phyloP scores from a whole-genome alignment of 495 filamentous ascomycete species.

The Hyphodiscus hymeniophilus region DNA sequence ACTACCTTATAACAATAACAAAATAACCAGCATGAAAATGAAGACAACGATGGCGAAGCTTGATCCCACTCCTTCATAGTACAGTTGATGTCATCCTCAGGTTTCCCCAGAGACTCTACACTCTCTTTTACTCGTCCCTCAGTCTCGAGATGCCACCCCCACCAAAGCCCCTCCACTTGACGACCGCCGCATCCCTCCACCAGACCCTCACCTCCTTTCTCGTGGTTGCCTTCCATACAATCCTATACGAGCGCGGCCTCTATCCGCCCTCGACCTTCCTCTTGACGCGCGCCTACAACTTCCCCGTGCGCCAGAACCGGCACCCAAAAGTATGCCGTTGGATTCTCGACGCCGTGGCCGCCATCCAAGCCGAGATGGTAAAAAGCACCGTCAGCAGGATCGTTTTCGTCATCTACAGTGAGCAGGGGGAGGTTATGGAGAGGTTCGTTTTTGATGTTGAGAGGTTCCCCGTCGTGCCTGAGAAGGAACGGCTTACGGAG shows the following conservation, averaged over 20 bases:
- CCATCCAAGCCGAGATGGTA: constrained; percentile 65
- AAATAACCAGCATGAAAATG: too few species aligned
- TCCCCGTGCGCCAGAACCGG: constrained; percentile 78
- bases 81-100: too few species aligned
- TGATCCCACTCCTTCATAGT: too few species aligned
- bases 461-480: constrained; percentile 58
- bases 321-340: constrained; percentile 88
- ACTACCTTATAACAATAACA: too few species aligned
- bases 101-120: too few species aligned
- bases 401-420: constrained; percentile 65
- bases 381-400: constrained; percentile 54
- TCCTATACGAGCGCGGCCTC: constrained; percentile 78
- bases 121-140: too few species aligned
- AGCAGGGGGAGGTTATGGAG: constrained; percentile 49
- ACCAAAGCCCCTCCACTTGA: constrained; percentile 11
- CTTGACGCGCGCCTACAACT: constrained; percentile 76
- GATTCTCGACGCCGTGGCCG: constrained; percentile 75
- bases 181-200: constrained; percentile 33
- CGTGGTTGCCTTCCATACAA: constrained; percentile 82
- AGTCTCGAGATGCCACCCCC: constrained; percentile 13
- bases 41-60: too few species aligned
- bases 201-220: constrained; percentile 68
- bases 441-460: constrained; percentile 81
- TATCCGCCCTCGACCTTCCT: constrained; percentile 80
- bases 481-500: constrained; percentile 29